Conservation (phyloP, 495 filamentous ascomycete species). For the Eremomyces bilateralis region DNA sequence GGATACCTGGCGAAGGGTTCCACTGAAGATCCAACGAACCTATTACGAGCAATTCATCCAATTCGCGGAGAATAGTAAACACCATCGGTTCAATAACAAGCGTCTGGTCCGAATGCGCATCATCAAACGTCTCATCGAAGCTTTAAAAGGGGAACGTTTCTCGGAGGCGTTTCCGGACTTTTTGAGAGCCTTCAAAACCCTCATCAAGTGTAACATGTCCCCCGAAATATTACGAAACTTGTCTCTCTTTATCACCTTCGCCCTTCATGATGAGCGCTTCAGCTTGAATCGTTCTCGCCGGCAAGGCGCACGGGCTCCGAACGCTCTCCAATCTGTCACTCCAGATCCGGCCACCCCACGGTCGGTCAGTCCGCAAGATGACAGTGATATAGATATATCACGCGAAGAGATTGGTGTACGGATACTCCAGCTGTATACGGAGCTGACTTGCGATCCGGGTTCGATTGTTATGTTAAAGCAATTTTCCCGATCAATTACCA, state of each 20-base stretch:
- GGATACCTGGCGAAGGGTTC: slow-evolving; percentile 72
- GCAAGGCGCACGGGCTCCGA: too few species aligned
- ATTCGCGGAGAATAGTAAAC: slow-evolving; percentile 67
- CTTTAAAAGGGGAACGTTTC: slow-evolving; percentile 66
- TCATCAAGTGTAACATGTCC: slow-evolving; percentile 59
- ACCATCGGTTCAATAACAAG: slow-evolving; percentile 76
- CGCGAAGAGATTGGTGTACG: slow-evolving; percentile 40
- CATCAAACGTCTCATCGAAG: slow-evolving; percentile 72
- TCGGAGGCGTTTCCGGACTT: slow-evolving; percentile 50
- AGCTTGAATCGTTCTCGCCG: slow-evolving; percentile 30
- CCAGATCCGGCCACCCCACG: slow-evolving; percentile 9
- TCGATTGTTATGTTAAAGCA: slow-evolving; percentile 47
- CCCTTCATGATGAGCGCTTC: slow-evolving; percentile 41
- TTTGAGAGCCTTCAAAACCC: slow-evolving; percentile 47
- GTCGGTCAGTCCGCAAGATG: slow-evolving; percentile 9
- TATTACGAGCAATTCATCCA: slow-evolving; percentile 82
- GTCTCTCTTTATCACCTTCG: slow-evolving; percentile 81
- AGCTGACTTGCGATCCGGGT: slow-evolving; percentile 53
- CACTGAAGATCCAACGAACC: slow-evolving; percentile 47
- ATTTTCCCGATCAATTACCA: slow-evolving; percentile 88
- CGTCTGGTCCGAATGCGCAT: slow-evolving; percentile 76
- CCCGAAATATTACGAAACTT: slow-evolving; percentile 70
- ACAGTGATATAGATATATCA: slow-evolving; percentile 9
- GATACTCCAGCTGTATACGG: slow-evolving; percentile 63
- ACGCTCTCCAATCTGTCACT: slow-evolving; percentile 6